phyloP scores from a whole-genome alignment of 2,329 filamentous ascomycete genomes.

The Colletotrichum sp. region DNA sequence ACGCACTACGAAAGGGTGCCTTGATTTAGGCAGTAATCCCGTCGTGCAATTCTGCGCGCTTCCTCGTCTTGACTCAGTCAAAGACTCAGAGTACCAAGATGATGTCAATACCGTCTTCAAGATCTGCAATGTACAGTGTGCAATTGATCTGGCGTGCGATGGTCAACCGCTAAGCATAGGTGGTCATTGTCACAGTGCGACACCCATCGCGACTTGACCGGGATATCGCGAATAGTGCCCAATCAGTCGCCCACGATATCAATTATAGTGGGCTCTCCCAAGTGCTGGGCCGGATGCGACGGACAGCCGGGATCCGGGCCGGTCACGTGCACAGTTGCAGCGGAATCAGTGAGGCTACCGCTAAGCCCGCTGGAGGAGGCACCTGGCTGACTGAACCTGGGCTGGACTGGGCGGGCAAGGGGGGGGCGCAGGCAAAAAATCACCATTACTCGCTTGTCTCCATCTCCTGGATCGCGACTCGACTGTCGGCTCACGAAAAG shows the following conservation, averaged over 20 bases:
- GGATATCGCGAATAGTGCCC: background rate
- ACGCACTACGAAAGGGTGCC: background rate
- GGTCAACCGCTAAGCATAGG: background rate
- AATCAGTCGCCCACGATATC: background rate
- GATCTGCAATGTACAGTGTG: background rate
- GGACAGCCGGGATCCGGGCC: slow-evolving; percentile 20
- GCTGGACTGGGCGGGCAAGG: background rate
- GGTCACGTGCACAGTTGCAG: slow-evolving; percentile 13
- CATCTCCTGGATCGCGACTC: background rate
- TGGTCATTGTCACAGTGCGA: background rate
- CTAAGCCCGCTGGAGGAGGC: background rate
- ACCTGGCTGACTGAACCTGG: background rate
- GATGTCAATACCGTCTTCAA: background rate
- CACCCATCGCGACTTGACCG: background rate
- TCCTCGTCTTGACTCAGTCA: background rate
- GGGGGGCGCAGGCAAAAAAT: background rate
- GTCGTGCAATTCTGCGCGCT: background rate
- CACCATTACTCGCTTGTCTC: slow-evolving; percentile 12
- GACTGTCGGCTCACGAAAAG: background rate
- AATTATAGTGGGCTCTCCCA: background rate
- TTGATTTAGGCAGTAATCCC: background rate
- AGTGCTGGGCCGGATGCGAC: background rate
- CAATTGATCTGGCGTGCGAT: background rate
- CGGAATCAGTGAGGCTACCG: background rate
- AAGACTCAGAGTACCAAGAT: background rate